phyloP scores from a whole-genome alignment of 1,284 basidiomycete species.

The Pseudozyma hubeiensis region DNA sequence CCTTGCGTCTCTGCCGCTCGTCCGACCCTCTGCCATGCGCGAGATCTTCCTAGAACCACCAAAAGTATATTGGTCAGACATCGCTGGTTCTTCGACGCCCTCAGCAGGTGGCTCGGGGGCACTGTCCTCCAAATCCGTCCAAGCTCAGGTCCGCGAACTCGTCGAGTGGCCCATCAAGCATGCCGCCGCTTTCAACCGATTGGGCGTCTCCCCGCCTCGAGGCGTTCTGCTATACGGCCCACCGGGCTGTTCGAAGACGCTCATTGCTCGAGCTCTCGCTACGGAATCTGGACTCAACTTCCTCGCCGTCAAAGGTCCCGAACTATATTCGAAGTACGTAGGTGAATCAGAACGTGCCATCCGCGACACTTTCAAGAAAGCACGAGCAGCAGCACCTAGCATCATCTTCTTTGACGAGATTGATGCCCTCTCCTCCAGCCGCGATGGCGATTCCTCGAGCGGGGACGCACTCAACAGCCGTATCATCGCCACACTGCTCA shows the following conservation, averaged over 20 bases:
- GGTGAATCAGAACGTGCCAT: constrained; percentile 96
- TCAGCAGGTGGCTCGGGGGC: constrained; percentile 30
- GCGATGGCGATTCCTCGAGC: constrained; percentile 73
- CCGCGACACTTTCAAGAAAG: constrained; percentile 94
- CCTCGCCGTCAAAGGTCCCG: constrained; percentile 96
- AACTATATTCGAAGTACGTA: constrained; percentile 96
- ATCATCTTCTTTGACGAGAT: constrained; percentile 99
- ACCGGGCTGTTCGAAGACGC: constrained; percentile 96
- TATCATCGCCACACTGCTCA: constrained; percentile 90
- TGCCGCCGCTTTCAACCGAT: constrained; percentile 82
- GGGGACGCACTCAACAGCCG: constrained; percentile 80
- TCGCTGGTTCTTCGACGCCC: constrained; percentile 69
- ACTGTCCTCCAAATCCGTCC: constrained; percentile 50
- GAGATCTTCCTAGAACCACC: constrained; percentile 90
- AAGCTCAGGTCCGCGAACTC: constrained; percentile 58
- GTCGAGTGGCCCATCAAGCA: constrained; percentile 91
- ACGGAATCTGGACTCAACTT: constrained; percentile 96
- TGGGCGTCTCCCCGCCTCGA: constrained; percentile 88
- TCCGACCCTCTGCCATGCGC: constrained; percentile 93
- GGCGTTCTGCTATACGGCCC: constrained; percentile 95
- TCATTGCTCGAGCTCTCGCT: constrained; percentile 92
- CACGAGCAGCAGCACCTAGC: constrained; percentile 89
- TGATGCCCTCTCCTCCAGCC: constrained; percentile 87
- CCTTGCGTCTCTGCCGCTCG: constrained; percentile 77
- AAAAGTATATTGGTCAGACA: constrained; percentile 84